Evolutionary conservation across 2,329 filamentous ascomycete genomes (phyloP).

Genomic region (Trichoderma gracile): DNA sequence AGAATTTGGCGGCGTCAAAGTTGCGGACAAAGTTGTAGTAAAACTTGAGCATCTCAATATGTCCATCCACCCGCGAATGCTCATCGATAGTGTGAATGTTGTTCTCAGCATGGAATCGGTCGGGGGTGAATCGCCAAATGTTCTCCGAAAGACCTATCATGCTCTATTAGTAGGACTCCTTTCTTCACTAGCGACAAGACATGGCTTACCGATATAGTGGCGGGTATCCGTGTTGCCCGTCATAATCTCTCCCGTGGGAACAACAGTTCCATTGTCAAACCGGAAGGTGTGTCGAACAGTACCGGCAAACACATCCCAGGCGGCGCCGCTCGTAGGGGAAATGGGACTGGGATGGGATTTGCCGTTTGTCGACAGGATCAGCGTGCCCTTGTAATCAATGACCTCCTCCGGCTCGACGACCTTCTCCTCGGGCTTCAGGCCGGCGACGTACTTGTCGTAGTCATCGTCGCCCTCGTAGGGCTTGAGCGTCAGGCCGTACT

Average conservation of each 20-base stretch:
- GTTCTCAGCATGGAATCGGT: slow-evolving; percentile 29
- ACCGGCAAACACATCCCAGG: slow-evolving; percentile 52
- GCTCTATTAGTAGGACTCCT: slow-evolving; percentile 33
- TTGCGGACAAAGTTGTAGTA: slow-evolving; percentile 49
- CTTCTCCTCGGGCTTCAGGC: neutral
- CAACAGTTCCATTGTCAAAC: slow-evolving; percentile 51
- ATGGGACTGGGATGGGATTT: slow-evolving; percentile 57
- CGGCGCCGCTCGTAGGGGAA: slow-evolving; percentile 51
- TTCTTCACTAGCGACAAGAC: rapidly evolving
- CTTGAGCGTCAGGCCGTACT: slow-evolving; percentile 57
- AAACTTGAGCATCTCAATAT: slow-evolving; percentile 46
- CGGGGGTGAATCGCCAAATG: slow-evolving; percentile 48
- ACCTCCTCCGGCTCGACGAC: neutral
- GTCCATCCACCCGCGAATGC: slow-evolving; percentile 41
- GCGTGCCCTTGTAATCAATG: slow-evolving; percentile 41
- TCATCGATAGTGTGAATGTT: slow-evolving; percentile 49
- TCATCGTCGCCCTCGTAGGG: slow-evolving; percentile 52
- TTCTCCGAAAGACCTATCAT: slow-evolving; percentile 19
- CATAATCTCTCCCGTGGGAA: slow-evolving; percentile 52
- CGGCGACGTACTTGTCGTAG: slow-evolving; percentile 30
- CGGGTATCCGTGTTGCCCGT: slow-evolving; percentile 47
- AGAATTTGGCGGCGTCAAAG: slow-evolving; percentile 39
- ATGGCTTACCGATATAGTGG: slow-evolving; percentile 43
- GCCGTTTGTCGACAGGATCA: slow-evolving; percentile 40
- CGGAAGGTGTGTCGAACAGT: slow-evolving; percentile 49